Percentiles rank a stretch among this genome's conserved stretches.
phyloP scores from a whole-genome alignment of 2,329 filamentous ascomycete species.

The Aspergillus fructus region DNA sequence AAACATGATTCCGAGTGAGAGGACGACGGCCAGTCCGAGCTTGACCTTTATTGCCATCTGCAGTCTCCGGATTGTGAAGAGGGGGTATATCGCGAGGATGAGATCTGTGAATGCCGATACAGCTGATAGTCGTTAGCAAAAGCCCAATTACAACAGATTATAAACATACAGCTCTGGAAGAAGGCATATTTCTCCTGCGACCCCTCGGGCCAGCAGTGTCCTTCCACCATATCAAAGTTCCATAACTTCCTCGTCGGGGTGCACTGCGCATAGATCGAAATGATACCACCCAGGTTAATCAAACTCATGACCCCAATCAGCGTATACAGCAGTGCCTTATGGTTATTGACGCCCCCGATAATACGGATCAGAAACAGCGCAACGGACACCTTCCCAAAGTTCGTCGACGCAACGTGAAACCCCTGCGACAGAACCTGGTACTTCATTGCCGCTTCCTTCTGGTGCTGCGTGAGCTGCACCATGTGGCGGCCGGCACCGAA shows the following conservation, averaged over 20 bases:
- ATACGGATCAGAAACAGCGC: slow-evolving; percentile 16
- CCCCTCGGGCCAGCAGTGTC: slow-evolving; percentile 2
- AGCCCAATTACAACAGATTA: too few relatives aligned
- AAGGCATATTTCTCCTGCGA: slow-evolving; percentile 14
- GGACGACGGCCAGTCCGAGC: slow-evolving; percentile 11
- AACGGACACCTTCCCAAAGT: slow-evolving; percentile 16
- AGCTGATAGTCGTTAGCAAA: slow-evolving; percentile 1
- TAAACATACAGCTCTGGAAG: slow-evolving; percentile 12
- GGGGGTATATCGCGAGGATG: slow-evolving; percentile 12
- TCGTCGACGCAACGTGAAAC: slow-evolving; percentile 16
- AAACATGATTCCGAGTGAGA: slow-evolving; percentile 16
- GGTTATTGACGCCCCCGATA: slow-evolving; percentile 9
- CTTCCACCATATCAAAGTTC: neutral
- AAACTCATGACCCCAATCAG: slow-evolving; percentile 1
- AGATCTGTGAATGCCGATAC: slow-evolving; percentile 11
- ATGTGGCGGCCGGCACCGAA: slow-evolving; percentile 13
- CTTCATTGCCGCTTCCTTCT: slow-evolving; percentile 5
- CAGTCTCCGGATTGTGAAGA: slow-evolving; percentile 10
- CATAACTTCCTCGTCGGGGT: slow-evolving; percentile 3
- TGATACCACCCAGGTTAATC: slow-evolving; percentile 7
- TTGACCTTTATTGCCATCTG: slow-evolving; percentile 16
- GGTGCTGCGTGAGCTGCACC: neutral
- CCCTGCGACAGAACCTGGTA: slow-evolving; percentile 15
- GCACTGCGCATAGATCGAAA: slow-evolving; percentile 15
- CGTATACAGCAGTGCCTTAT: slow-evolving; percentile 9